phyloP scores from a whole-genome alignment of 306 rosid genomes.

The Crataegus laevigata region DNA sequence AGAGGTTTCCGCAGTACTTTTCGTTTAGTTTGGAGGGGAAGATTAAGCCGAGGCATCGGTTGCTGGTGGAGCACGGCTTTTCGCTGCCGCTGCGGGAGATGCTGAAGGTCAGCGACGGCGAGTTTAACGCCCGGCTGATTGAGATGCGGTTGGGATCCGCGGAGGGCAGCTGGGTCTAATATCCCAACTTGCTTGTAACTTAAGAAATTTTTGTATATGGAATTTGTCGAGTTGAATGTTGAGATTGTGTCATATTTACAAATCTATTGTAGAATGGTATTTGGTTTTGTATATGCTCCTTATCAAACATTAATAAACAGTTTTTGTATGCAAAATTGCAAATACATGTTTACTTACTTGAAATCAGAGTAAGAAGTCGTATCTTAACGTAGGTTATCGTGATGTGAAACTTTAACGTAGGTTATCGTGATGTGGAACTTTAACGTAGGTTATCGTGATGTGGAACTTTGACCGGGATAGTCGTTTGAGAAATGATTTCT shows the following conservation, averaged over 20 bases:
- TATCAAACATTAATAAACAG: too few species aligned
- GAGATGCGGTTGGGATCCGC: slow-evolving; percentile 34
- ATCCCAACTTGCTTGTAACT: not conserved
- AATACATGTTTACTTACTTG: too few species aligned
- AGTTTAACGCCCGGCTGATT: slow-evolving; percentile 40
- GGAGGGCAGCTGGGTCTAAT: slow-evolving; percentile 9
- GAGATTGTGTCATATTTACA: not conserved
- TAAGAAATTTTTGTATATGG: slow-evolving; percentile 1
- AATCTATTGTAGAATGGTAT: too few species aligned
- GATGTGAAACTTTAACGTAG: too few species aligned
- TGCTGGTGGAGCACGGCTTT: slow-evolving; percentile 36
- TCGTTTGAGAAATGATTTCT: too few species aligned
- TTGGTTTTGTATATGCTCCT: too few species aligned
- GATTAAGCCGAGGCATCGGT: slow-evolving; percentile 54
- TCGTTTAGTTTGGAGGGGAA: slow-evolving; percentile 73
- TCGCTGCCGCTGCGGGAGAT: slow-evolving; percentile 46
- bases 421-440: too few species aligned
- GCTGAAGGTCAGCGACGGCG: slow-evolving; percentile 68
- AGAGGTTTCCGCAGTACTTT: slow-evolving; percentile 69
- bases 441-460: too few species aligned
- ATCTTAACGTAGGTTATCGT: too few species aligned
- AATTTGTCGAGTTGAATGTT: not conserved
- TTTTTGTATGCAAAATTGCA: too few species aligned
- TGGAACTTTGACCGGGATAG: too few species aligned
- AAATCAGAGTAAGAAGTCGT: too few species aligned